Percentiles rank a stretch among this genome's conserved stretches.
Evolutionary conservation across 2,329 filamentous ascomycete genomes (phyloP).

Genomic region (Zalaria sp.): DNA sequence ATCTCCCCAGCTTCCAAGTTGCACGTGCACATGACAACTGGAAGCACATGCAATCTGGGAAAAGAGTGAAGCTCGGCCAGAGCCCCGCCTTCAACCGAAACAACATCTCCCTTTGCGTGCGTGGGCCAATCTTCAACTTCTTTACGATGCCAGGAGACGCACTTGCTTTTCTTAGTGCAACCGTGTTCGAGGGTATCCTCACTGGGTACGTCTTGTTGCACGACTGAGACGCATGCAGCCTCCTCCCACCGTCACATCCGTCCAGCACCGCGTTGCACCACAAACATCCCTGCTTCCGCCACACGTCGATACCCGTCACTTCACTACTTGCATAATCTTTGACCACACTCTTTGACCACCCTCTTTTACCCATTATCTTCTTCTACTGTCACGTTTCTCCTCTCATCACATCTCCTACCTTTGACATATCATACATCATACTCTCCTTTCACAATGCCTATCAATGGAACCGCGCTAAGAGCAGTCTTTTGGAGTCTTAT

Average conservation of each 20-base stretch:
- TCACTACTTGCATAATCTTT: background rate
- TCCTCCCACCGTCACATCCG: background rate
- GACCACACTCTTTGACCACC: background rate
- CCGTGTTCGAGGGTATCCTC: constrained; percentile 3
- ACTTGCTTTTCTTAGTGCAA: constrained; percentile 2
- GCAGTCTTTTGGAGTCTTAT: constrained; percentile 7
- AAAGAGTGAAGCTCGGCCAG: too few relatives aligned
- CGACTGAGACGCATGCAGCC: background rate
- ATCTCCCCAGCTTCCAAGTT: background rate
- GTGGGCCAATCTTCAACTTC: background rate
- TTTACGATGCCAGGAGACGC: background rate
- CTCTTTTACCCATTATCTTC: background rate
- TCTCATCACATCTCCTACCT: background rate
- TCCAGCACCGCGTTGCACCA: background rate
- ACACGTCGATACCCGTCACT: background rate
- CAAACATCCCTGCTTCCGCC: background rate
- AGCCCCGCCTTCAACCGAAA: too few relatives aligned
- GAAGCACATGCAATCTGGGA: too few relatives aligned
- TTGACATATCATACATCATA: background rate
- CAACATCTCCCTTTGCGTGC: too few relatives aligned
- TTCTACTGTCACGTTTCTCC: background rate
- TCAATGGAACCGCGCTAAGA: constrained; percentile 6
- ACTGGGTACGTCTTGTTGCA: constrained; percentile 1
- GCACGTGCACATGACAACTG: too few relatives aligned
- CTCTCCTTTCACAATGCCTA: constrained; percentile 2